phyloP scores from a whole-genome alignment of 2,329 filamentous ascomycete species.

The Cryphonectria radicalis region DNA sequence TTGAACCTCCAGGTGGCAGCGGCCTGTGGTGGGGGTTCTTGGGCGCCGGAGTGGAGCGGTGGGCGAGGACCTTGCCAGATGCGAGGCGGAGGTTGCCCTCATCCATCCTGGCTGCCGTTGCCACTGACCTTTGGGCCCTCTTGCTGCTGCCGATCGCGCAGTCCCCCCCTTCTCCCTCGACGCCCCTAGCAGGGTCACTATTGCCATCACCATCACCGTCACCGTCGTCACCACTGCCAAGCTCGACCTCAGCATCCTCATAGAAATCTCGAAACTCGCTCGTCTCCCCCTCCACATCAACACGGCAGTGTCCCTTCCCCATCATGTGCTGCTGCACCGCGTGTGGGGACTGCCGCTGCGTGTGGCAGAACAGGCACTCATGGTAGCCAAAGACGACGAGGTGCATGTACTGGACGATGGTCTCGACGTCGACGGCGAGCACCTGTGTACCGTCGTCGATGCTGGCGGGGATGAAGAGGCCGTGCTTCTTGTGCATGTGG shows the following conservation, averaged over 20 bases:
- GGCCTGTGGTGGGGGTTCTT: conserved; percentile 13
- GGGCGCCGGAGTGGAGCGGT: conserved; percentile 32
- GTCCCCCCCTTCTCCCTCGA: not conserved
- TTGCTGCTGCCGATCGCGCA: not conserved
- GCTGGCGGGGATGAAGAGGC: conserved; percentile 48
- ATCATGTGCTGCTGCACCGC: conserved; percentile 57
- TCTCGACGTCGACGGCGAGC: conserved; percentile 51
- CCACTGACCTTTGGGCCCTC: not conserved
- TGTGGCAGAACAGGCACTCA: conserved; percentile 57
- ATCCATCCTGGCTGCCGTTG: not conserved
- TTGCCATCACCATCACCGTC: conserved; percentile 5
- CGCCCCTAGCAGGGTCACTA: not conserved
- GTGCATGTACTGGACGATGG: conserved; percentile 52
- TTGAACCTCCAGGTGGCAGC: conserved; percentile 11
- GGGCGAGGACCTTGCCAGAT: conserved; percentile 41
- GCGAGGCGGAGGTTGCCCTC: conserved; percentile 36
- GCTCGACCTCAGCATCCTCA: conserved; percentile 30
- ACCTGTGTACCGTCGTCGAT: conserved; percentile 30
- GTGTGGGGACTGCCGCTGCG: conserved; percentile 44
- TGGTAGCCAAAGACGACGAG: conserved; percentile 52
- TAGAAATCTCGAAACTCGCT: conserved; percentile 49
- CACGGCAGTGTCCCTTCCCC: conserved; percentile 50
- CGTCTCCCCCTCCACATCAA: conserved; percentile 42
- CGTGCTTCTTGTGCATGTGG: conserved; percentile 56
- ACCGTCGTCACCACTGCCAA: conserved; percentile 7